These are phyloP conservation scores for Elasticomyces elasticus DNA, from an alignment of 495 filamentous ascomycete genomes.

Conservation along the genomic window DNA sequence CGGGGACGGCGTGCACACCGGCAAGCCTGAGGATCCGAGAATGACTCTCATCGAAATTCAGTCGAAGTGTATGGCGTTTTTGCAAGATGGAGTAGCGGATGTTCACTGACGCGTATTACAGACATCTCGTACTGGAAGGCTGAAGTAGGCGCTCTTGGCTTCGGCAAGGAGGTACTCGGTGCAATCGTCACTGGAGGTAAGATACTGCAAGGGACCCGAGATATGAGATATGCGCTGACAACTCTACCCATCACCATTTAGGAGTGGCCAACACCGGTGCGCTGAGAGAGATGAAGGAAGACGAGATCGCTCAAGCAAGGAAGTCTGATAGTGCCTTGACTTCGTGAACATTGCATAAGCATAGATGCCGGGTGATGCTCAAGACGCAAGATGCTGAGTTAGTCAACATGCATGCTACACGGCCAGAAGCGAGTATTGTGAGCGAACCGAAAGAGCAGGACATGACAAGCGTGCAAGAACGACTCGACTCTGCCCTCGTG, in stretches of 20 bases:
- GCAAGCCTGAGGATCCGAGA: constrained; percentile 32
- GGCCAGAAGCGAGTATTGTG: too few species aligned
- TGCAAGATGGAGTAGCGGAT: neutral
- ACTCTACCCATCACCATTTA: too few species aligned
- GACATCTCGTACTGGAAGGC: constrained; percentile 26
- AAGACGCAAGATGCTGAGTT: too few species aligned
- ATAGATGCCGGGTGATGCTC: neutral
- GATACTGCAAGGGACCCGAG: too few species aligned
- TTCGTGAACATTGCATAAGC: neutral
- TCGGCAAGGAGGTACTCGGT: constrained; percentile 24
- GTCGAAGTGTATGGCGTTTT: constrained; percentile 15
- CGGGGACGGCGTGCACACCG: constrained; percentile 36
- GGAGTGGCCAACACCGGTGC: constrained; percentile 26
- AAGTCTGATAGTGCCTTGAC: neutral
- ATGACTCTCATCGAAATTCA: constrained; percentile 31
- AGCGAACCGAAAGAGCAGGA: too few species aligned
- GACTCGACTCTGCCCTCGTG: too few species aligned
- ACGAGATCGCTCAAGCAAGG: constrained; percentile 24
- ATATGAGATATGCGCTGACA: too few species aligned
- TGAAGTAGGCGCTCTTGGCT: constrained; percentile 19
- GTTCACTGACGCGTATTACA: neutral
- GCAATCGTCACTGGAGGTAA: constrained; percentile 24
- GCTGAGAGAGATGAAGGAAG: constrained; percentile 22
- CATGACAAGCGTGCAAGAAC: too few species aligned
- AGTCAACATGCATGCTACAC: too few species aligned